Conservation (phyloP, 2,329 filamentous ascomycete genomes). For the Diatrype stigma region DNA sequence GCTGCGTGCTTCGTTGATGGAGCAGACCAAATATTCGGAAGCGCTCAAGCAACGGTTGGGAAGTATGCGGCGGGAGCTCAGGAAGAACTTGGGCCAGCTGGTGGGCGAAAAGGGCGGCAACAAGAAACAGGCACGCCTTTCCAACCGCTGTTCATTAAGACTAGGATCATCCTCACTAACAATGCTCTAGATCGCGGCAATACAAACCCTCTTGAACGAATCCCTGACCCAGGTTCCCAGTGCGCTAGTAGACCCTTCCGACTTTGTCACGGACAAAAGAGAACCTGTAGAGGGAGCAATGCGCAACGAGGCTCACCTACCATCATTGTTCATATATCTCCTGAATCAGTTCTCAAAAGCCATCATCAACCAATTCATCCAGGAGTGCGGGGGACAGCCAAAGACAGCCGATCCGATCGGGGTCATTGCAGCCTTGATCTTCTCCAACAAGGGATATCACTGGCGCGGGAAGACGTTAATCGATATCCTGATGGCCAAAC, state of each 20-base stretch:
- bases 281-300: conserved; percentile 44
- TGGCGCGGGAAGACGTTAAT: conserved; percentile 67
- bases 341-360: conserved; percentile 73
- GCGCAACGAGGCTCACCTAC: conserved; percentile 51
- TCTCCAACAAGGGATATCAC: conserved; percentile 63
- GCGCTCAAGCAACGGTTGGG: conserved; percentile 63
- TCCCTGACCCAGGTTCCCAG: conserved; percentile 52
- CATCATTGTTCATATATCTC: conserved; percentile 67
- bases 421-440: conserved; percentile 70
- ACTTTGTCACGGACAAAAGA: conserved; percentile 46
- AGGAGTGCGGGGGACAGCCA: conserved; percentile 60
- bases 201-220: conserved; percentile 49
- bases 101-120: conserved; percentile 63
- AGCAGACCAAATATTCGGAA: conserved; percentile 51
- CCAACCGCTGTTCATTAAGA: not conserved
- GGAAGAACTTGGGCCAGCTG: conserved; percentile 69
- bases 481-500: conserved; percentile 85
- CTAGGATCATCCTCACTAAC: conserved; percentile 4
- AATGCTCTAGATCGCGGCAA: conserved; percentile 37
- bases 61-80: conserved; percentile 67
- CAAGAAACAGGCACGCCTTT: conserved; percentile 44
- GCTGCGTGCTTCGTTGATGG: conserved; percentile 41
- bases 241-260: conserved; percentile 48
- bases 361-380: conserved; percentile 65
- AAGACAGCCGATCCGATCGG: conserved; percentile 73